Evolutionary conservation across 1,139 yeast species (phyloP), one percentile per base, ranked within the genome.

Genomic region (Lodderomyces theae): DNA sequence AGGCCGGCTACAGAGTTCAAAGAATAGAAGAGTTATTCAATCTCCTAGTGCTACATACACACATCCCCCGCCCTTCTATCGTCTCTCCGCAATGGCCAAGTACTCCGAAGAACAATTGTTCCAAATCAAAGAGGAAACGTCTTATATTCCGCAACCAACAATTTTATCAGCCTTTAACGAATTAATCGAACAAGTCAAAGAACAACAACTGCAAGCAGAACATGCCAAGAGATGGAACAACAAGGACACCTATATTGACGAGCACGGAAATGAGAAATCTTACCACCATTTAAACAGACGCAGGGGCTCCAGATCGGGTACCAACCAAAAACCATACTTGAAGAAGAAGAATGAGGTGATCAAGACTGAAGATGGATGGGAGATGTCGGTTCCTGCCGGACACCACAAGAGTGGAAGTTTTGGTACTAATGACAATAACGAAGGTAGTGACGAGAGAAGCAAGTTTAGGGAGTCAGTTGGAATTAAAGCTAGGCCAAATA

Each of bases 351-450:
- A 74, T 42, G 82, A 77, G 49, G 74, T 74, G 48, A 66, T 70
- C 35, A 66, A 69, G 41, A 74, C 84, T 57, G 85, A 82, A 45
- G 90, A 85, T 48, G 94, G 94, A 33, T 85, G 92, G 92, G 85
- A 85, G 42, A 82, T 90, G 22, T 69, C 79, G 47, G 34, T 21
- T 50, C 29, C 23, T 18, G 31, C n/a, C 3, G 10, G 18, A 18
- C n/a, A 15, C 10, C 31, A 28, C 18, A 28, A 10, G 12, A 72
- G 45, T 56, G 69, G 72, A 55, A 69, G 77, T 3, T 72, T 35
- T 17, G 38, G 38, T 35, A 24, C n/a, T 7, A 32, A 24, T 25
- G 34, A 21, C 10, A 28, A 21, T 13, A 28, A 35, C 32, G 81
- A 73, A 26, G 71, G 61, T 35, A 63, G 52, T 17, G 77, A 68